Base-by-base conservation (phyloP, 371 early-diverging fungal genomes). In the Syncephalastrum monosporum region DNA sequence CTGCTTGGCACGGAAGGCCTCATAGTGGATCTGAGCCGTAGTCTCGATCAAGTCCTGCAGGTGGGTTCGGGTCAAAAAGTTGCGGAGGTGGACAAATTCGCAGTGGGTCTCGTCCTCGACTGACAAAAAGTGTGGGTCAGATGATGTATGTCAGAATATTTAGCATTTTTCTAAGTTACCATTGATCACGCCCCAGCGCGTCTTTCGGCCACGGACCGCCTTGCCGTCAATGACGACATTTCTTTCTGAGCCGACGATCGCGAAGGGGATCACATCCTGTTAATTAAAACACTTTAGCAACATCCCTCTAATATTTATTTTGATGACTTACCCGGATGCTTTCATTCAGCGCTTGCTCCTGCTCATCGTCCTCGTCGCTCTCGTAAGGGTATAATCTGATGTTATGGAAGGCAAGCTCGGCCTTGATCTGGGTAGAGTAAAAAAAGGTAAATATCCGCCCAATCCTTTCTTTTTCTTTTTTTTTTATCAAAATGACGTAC, bases 391-490 rank as follows among this genome's bases (percentile, higher is more conserved):
- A 95, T 58, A 86, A 67, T 33, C 83, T 65, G 74, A 96, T 95
- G 62, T 90, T 86, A 75, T 96, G 94, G 83, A 88, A 92, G 44
- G 81, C 86, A 65, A 96, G 81, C 74, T 96, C 97, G 44, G 91
- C 90, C 85, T 92, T 84, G 72, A 89, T 87, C 80, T 82, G 52
- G 19, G 45, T 10, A 19, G 15, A 45, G 29, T 5, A 16, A 16
- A 27, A 27, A 23, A 46, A 19, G 53, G n/a, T 51, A 42, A 56
- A 17, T 29, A 5, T 12, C 17, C 21, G 29, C n/a, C n/a, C n/a
- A n/a, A n/a, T n/a, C n/a, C n/a, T n/a, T n/a, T n/a, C n/a, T n/a
- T 10, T 12, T 33, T 5, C 27, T 29, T n/a, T 48, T 12, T 5
- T 55, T 21, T 21, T 5, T 55, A 1, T 21, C 21, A 21, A 21